phyloP scores from a whole-genome alignment of 805 yeast species.

The Zygotorulaspora sp. region DNA sequence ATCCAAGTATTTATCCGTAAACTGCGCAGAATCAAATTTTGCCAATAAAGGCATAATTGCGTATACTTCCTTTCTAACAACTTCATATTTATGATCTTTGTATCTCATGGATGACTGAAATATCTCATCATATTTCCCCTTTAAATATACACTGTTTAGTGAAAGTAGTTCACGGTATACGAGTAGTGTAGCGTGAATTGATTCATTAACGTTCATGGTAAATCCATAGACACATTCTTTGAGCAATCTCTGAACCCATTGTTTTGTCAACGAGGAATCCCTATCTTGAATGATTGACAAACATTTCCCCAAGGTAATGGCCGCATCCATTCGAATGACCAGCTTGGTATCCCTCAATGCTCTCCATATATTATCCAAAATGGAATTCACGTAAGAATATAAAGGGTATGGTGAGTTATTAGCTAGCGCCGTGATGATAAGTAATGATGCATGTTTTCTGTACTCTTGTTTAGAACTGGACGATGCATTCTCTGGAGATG shows the following conservation, averaged over 20 bases:
- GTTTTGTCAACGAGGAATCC: slow-evolving; percentile 62
- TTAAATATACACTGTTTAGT: slow-evolving; percentile 67
- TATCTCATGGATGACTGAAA: slow-evolving; percentile 69
- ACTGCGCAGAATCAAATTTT: slow-evolving; percentile 64
- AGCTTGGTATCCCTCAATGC: slow-evolving; percentile 78
- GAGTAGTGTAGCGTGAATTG: slow-evolving; percentile 81
- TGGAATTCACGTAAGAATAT: slow-evolving; percentile 70
- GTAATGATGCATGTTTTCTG: slow-evolving; percentile 85
- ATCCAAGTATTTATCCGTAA: slow-evolving; percentile 78
- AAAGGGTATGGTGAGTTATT: slow-evolving; percentile 80
- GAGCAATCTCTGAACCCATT: slow-evolving; percentile 69
- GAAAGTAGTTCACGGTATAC: slow-evolving; percentile 75
- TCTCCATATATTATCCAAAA: slow-evolving; percentile 80
- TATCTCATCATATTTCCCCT: slow-evolving; percentile 66
- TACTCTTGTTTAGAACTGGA: slow-evolving; percentile 68
- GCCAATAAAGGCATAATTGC: slow-evolving; percentile 80
- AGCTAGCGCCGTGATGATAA: slow-evolving; percentile 78
- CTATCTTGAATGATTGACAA: slow-evolving; percentile 74
- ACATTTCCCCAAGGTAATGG: slow-evolving; percentile 72
- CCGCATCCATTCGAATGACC: slow-evolving; percentile 76
- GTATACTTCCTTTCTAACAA: slow-evolving; percentile 81
- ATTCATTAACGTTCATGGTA: slow-evolving; percentile 51
- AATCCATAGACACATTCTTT: slow-evolving; percentile 64
- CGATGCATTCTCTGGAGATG: slow-evolving; percentile 38
- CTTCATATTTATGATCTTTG: slow-evolving; percentile 70